Evolutionary conservation across 768 basidiomycete species (phyloP).

Genomic region (Rhodosporidiobolus sp.): DNA sequence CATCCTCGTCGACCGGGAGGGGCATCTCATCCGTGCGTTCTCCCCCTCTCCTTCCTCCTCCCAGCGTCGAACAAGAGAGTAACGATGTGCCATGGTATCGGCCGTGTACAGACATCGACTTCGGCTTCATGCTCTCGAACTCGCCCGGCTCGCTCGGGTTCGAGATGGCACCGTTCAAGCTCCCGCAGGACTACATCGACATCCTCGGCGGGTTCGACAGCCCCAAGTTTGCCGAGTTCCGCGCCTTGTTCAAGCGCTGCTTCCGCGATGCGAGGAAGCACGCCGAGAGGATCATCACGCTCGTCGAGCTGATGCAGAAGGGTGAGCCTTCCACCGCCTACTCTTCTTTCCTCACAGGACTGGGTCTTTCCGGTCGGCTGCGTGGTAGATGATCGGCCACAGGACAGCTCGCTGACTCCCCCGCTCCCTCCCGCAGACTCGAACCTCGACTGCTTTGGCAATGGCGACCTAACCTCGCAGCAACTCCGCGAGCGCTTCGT

Average conservation of each 20-base stretch:
- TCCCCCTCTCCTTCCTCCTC: neutral
- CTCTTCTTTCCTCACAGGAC: neutral
- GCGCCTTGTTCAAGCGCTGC: slow-evolving; percentile 79
- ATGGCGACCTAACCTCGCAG: slow-evolving; percentile 83
- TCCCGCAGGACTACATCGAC: slow-evolving; percentile 91
- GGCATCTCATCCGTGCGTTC: slow-evolving; percentile 67
- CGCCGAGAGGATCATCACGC: slow-evolving; percentile 87
- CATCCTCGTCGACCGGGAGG: slow-evolving; percentile 90
- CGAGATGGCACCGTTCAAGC: slow-evolving; percentile 98
- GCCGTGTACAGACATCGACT: slow-evolving; percentile 69
- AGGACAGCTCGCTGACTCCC: neutral
- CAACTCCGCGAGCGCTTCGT: slow-evolving; percentile 91
- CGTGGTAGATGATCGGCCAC: no score
- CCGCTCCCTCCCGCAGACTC: slow-evolving; percentile 16
- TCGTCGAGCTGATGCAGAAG: slow-evolving; percentile 98
- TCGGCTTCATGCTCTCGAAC: slow-evolving; percentile 95
- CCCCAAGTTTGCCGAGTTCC: slow-evolving; percentile 76
- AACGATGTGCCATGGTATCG: no score
- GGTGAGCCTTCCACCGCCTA: slow-evolving; percentile 54
- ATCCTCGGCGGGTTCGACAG: slow-evolving; percentile 82
- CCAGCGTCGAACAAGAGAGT: neutral
- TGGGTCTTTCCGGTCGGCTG: neutral
- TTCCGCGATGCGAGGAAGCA: slow-evolving; percentile 93
- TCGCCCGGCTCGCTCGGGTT: slow-evolving; percentile 97
- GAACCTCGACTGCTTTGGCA: slow-evolving; percentile 61